Evolutionary conservation across 2,329 filamentous ascomycete species (phyloP), one percentile per base, ranked within the genome.

Genomic region (Exutisphaerella laricina): DNA sequence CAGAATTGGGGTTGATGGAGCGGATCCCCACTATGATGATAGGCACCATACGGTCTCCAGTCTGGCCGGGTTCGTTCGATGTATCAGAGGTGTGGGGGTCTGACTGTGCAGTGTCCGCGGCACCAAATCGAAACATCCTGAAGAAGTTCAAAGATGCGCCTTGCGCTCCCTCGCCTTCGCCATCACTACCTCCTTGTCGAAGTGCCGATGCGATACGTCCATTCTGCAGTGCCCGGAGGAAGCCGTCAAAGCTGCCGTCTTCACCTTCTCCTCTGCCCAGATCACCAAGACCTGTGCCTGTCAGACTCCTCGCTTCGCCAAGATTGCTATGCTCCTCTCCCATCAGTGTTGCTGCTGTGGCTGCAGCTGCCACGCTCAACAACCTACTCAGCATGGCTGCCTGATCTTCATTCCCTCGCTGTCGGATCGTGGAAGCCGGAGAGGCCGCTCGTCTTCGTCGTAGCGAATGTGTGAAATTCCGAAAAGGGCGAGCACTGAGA

Each of bases 11-110:
- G 22, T 75, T 78, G 45, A 84, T 79, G 18, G 80, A 82, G 40
- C 80, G 70, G 42, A 84, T 82, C 41, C 81, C 81, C 29, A 84
- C 80, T 39, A 84, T 80, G 31, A 84, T 82, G 49, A 84, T 74
- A 6, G 81, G 82, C 28, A 84, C 77, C 63, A 80, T 81, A 16
- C 80, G 71, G 34, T 75, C 75, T 43, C 74, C 72, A 26, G 68
- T 67, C 16, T 68, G 69, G 32, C 64, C 45, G 16, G 55, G 53
- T 22, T 66, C 56, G 30, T 64, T 41, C 17, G 46, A 37, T 33
- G 33, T 39, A 28, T 28, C 36, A 23, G 38, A 35, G 5, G 38
- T 58, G 10, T 56, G 58, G 28, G 29, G 53, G 23, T 40, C 54
- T 13, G 9, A 10, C 42, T 49, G 54, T 22, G 50, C 48, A 34